Percentiles rank a stretch among this genome's conserved stretches.
Conservation (phyloP, 1,284 basidiomycete genomes). For the Boletellus deceptivus region DNA sequence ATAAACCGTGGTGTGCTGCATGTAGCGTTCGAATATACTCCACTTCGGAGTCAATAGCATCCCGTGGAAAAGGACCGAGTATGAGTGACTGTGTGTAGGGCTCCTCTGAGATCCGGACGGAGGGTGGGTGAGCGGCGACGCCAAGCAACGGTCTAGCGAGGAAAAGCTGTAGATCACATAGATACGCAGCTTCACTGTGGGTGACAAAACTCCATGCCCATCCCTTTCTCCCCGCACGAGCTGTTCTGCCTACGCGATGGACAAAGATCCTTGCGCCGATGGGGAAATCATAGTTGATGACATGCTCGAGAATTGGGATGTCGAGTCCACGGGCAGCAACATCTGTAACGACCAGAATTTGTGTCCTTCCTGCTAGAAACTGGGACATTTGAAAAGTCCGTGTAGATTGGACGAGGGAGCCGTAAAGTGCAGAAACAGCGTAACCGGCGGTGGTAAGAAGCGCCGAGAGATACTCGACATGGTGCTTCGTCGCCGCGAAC, state of each 20-base stretch:
- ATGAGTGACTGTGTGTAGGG: slow-evolving; percentile 70
- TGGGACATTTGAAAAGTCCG: slow-evolving; percentile 89
- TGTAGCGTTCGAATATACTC: slow-evolving; percentile 79
- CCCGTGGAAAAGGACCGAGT: slow-evolving; percentile 84
- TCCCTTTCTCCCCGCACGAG: slow-evolving; percentile 90
- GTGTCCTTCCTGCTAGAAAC: slow-evolving; percentile 84
- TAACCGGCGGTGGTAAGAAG: slow-evolving; percentile 87
- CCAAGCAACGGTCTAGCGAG: slow-evolving; percentile 79
- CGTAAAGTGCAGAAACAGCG: slow-evolving; percentile 94
- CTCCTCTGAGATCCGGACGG: slow-evolving; percentile 47
- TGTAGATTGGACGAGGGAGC: slow-evolving; percentile 91
- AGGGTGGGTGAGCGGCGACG: slow-evolving; percentile 32
- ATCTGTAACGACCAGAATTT: slow-evolving; percentile 93
- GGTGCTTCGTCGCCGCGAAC: slow-evolving; percentile 98
- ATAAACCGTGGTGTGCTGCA: slow-evolving; percentile 65
- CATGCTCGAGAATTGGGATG: slow-evolving; percentile 91
- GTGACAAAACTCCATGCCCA: slow-evolving; percentile 97
- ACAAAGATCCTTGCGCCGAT: slow-evolving; percentile 92
- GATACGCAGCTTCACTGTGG: slow-evolving; percentile 82
- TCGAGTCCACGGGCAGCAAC: slow-evolving; percentile 97
- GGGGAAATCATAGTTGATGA: slow-evolving; percentile 98
- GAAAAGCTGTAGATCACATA: slow-evolving; percentile 93
- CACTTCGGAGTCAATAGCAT: slow-evolving; percentile 77
- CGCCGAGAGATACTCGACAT: slow-evolving; percentile 91
- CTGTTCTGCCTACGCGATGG: slow-evolving; percentile 96